These are phyloP conservation scores for Albugo laibachii DNA, from an alignment of 352 stramenopile species.

Conservation along the genomic window DNA sequence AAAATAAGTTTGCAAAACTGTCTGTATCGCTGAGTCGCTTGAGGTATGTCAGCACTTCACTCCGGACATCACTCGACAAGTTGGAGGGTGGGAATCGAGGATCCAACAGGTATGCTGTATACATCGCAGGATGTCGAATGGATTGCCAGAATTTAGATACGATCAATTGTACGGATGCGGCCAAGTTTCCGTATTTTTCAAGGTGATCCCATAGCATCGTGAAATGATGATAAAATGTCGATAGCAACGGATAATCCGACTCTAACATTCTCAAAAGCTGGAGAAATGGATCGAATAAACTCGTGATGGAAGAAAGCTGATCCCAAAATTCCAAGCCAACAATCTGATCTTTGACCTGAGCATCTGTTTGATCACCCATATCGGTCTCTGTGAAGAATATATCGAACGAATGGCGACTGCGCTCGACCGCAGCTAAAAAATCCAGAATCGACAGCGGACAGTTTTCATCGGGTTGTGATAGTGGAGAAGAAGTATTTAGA, in stretches of 20 bases:
- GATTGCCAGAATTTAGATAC: slow-evolving; percentile 34
- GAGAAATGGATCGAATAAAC: slow-evolving; percentile 42
- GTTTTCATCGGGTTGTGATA: slow-evolving; percentile 14
- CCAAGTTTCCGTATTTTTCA: slow-evolving; percentile 27
- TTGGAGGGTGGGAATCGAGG: slow-evolving; percentile 34
- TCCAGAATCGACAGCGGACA: slow-evolving; percentile 20
- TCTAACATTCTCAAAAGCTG: slow-evolving; percentile 47
- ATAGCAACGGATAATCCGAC: slow-evolving; percentile 32
- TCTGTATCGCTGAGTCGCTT: slow-evolving; percentile 23
- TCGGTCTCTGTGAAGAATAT: slow-evolving; percentile 32
- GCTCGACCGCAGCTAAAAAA: slow-evolving; percentile 25
- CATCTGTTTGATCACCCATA: slow-evolving; percentile 14
- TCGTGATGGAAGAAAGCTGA: slow-evolving; percentile 23
- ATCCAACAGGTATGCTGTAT: slow-evolving; percentile 57
- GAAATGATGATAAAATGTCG: slow-evolving; percentile 58
- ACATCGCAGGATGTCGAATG: slow-evolving; percentile 47
- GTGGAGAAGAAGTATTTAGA: slow-evolving; percentile 15
- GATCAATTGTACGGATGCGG: slow-evolving; percentile 27
- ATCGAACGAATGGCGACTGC: slow-evolving; percentile 33
- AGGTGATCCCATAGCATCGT: slow-evolving; percentile 39
- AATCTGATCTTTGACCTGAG: slow-evolving; percentile 21
- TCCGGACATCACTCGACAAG: slow-evolving; percentile 30
- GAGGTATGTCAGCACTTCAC: slow-evolving; percentile 32
- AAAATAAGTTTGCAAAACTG: slow-evolving; percentile 26
- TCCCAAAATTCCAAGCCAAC: slow-evolving; percentile 32